Conservation (phyloP, 176 grass and related monocot species). For the Oryza longistaminata region DNA sequence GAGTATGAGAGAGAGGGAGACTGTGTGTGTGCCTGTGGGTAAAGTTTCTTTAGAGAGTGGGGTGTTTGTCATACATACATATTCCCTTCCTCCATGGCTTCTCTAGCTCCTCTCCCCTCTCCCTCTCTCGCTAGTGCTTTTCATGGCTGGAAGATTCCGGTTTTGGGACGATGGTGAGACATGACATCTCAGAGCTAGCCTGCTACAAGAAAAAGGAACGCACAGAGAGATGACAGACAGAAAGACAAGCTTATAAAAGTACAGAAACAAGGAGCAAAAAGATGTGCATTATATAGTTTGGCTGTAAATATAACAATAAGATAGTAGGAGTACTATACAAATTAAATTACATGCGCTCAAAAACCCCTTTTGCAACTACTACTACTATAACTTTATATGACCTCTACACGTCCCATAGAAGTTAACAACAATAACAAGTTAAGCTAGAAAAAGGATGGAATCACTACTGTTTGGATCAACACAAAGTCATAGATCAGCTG, state of each 20-base stretch:
- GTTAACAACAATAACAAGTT: neutral
- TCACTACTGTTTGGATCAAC: conserved; percentile 21
- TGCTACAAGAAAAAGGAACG: conserved; percentile 48
- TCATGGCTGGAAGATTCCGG: conserved; percentile 74
- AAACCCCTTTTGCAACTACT: neutral
- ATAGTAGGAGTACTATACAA: neutral
- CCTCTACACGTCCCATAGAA: neutral
- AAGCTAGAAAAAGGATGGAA: neutral
- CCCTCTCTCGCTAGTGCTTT: conserved; percentile 47
- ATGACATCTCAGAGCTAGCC: conserved; percentile 65
- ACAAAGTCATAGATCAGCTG: conserved; percentile 33
- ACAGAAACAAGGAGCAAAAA: conserved; percentile 21
- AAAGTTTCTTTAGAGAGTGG: conserved; percentile 39
- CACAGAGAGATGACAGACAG: conserved; percentile 48
- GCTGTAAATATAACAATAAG: conserved; percentile 14
- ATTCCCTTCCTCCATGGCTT: conserved; percentile 50
- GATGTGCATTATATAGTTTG: conserved; percentile 19
- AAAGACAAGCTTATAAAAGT: conserved; percentile 46
- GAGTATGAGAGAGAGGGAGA: neutral
- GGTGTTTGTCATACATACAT: conserved; percentile 62
- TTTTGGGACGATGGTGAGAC: conserved; percentile 51
- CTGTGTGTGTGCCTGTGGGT: neutral
- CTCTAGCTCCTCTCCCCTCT: conserved; percentile 23
- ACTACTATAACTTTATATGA: no score
- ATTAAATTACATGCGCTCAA: conserved; percentile 9